These are phyloP conservation scores for Strobilomyces dryophilus DNA, from an alignment of 768 basidiomycete species.

Conservation along the genomic window DNA sequence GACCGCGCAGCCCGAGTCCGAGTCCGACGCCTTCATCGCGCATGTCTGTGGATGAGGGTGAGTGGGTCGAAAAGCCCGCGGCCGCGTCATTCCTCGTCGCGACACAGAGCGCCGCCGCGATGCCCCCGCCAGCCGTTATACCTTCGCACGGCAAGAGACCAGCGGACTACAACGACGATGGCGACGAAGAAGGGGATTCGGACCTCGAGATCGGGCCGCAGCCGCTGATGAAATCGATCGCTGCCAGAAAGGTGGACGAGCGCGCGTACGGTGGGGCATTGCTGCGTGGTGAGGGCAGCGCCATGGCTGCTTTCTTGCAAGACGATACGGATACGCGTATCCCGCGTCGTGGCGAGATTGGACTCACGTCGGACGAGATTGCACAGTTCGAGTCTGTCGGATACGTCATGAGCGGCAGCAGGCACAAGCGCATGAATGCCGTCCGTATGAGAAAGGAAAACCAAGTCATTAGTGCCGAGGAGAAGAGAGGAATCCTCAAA, in stretches of 20 bases:
- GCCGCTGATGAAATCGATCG: slow-evolving; percentile 44
- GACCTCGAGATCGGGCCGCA: slow-evolving; percentile 80
- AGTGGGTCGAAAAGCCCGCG: slow-evolving; percentile 64
- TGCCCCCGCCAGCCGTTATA: slow-evolving; percentile 22
- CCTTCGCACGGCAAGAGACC: slow-evolving; percentile 10
- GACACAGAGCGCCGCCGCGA: slow-evolving; percentile 16
- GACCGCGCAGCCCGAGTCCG: slow-evolving; percentile 31
- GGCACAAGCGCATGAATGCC: slow-evolving; percentile 97
- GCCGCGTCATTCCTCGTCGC: slow-evolving; percentile 26
- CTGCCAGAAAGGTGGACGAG: slow-evolving; percentile 63
- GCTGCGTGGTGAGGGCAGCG: slow-evolving; percentile 91
- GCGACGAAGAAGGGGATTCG: slow-evolving; percentile 16
- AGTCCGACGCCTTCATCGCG: slow-evolving; percentile 30
- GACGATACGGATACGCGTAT: slow-evolving; percentile 84
- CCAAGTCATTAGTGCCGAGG: slow-evolving; percentile 98
- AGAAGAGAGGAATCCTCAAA: slow-evolving; percentile 94
- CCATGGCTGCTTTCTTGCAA: slow-evolving; percentile 95
- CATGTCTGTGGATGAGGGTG: slow-evolving; percentile 46
- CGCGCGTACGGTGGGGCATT: slow-evolving; percentile 87
- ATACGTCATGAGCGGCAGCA: slow-evolving; percentile 96
- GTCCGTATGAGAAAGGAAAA: slow-evolving; percentile 99
- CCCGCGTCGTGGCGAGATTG: slow-evolving; percentile 98
- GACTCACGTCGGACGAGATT: slow-evolving; percentile 84
- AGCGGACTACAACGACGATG: slow-evolving; percentile 28
- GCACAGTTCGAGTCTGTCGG: slow-evolving; percentile 84